Conservation (phyloP, 2,329 filamentous ascomycete genomes). For the Alternaria hordeiaustralica region DNA sequence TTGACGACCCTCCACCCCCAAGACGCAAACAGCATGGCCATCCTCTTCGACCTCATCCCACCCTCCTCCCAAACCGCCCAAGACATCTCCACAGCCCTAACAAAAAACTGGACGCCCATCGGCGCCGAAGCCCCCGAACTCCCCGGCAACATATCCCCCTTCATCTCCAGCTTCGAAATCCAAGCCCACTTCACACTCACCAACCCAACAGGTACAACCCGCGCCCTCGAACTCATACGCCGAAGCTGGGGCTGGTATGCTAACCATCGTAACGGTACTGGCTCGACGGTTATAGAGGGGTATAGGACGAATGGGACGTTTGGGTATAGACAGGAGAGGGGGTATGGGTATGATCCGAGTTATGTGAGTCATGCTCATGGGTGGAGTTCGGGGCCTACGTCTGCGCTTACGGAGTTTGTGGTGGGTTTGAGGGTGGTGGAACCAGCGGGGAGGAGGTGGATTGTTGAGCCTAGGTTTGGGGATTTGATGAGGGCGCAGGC, state of each 20-base stretch:
- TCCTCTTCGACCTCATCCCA: conserved; percentile 30
- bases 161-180: conserved; percentile 46
- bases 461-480: conserved; percentile 29
- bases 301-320: conserved; percentile 47
- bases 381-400: conserved; percentile 41
- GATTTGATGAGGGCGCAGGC: conserved; percentile 21
- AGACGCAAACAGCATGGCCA: conserved; percentile 31
- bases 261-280: conserved; percentile 43
- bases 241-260: conserved; percentile 41
- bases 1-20: conserved; percentile 24
- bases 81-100: conserved; percentile 20
- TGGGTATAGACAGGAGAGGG: conserved; percentile 41
- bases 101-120: conserved; percentile 35
- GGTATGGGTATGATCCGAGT: conserved; percentile 42
- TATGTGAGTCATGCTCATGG: conserved; percentile 47
- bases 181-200: conserved; percentile 41
- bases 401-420: conserved; percentile 14
- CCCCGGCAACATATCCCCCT: conserved; percentile 48
- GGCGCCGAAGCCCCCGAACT: conserved; percentile 44
- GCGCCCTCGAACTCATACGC: conserved; percentile 39
- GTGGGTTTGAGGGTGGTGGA: conserved; percentile 9
- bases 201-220: conserved; percentile 16
- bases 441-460: conserved; percentile 31
- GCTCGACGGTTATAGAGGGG: conserved; percentile 48
- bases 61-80: conserved; percentile 13